Evolutionary conservation across 2,329 filamentous ascomycete species (phyloP), one percentile per base, ranked within the genome.

Genomic region (Ascochyta rabiei): DNA sequence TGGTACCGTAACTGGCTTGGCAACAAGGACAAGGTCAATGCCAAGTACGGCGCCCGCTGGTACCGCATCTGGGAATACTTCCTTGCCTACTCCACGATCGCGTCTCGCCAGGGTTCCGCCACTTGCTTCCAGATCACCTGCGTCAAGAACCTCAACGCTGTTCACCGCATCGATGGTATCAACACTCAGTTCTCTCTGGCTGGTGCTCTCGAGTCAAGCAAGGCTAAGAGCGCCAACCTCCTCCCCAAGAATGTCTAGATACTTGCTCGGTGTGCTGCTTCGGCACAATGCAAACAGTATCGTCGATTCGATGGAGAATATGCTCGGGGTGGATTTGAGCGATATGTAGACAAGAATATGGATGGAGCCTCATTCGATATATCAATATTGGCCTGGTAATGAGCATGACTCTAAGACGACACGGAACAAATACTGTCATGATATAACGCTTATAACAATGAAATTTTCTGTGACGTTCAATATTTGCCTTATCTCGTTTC

Each of bases 1-100:
- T 98, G 95, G 95, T 98, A 98, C 83, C 85, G 95, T 64, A 98
- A 98, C 85, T 98, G 95, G 95, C 84, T 97, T 76, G 91, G 83
- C 78, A 98, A 98, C 84, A 83, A 84, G 66, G 91, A 96, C 55
- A 96, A 96, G 82, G 90, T 97, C 59, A 86, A 89, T 77, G 91
- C 90, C 73, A 98, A 97, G 84, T 98, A 98, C 74, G 95, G 95
- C 71, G 87, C 89, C 73, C 84, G 90, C 73, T 99, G 95, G 95
- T 99, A 90, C 86, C 88, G 93, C 76, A 95, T 95, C 74, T 96
- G 91, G 91, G 90, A 96, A 74, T 91, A 87, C 78, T 96, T 96
- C 86, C 85, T 96, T 57, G 90, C 90, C 60, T 93, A 87, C 76
- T 91, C 89, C 16, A 90, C 88, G 72, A 96, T 96, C 74, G 86